phyloP scores from a whole-genome alignment of 441 rosid species.

The Arabidopsis lyrata region DNA sequence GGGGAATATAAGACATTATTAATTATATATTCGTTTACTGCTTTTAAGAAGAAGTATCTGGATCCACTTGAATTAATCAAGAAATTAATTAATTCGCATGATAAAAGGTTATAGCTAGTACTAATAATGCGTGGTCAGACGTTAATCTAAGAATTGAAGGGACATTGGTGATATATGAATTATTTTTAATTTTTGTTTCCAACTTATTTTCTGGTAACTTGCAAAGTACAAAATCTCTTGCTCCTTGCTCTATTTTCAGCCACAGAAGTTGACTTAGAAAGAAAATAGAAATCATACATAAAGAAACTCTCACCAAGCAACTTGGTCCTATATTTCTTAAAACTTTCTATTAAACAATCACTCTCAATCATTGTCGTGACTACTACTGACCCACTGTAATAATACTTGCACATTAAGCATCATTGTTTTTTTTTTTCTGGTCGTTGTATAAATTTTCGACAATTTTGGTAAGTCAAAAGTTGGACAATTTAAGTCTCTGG shows the following conservation, averaged over 20 bases:
- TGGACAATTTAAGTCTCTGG: neutral
- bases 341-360: neutral
- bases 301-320: slow-evolving; percentile 32
- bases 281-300: neutral
- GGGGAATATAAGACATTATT: neutral
- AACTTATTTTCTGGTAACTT: slow-evolving; percentile 13
- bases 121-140: slow-evolving; percentile 14
- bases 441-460: neutral
- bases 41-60: neutral
- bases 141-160: neutral
- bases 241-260: slow-evolving; percentile 19
- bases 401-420: slow-evolving; percentile 33
- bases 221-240: slow-evolving; percentile 32
- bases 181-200: neutral
- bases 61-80: slow-evolving; percentile 23
- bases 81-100: slow-evolving; percentile 12
- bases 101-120: neutral
- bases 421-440: slow-evolving; percentile 18
- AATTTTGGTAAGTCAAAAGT: slow-evolving; percentile 24
- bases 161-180: neutral
- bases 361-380: slow-evolving; percentile 37
- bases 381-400: slow-evolving; percentile 16
- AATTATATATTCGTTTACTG: slow-evolving; percentile 11
- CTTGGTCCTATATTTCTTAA: neutral
- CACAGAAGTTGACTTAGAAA: slow-evolving; percentile 17